Evolutionary conservation across 2,329 filamentous ascomycete genomes (phyloP).

Genomic region (Cladophialophora psammophila): DNA sequence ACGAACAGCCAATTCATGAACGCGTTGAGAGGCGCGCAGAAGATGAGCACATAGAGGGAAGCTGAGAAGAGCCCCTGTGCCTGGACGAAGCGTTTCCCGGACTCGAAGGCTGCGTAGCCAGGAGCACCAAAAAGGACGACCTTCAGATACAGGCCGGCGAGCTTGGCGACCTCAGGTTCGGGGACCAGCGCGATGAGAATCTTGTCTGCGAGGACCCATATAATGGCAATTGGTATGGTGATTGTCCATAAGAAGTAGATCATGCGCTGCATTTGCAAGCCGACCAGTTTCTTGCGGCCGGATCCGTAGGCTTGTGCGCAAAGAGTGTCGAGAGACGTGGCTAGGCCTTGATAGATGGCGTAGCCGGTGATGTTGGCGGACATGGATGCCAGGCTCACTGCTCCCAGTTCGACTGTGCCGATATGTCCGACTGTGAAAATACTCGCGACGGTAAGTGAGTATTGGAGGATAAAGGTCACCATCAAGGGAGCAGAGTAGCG

Average conservation of each 20-base stretch:
- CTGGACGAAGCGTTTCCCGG: constrained; percentile 84
- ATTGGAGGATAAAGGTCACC: constrained; percentile 78
- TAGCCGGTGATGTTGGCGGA: constrained; percentile 80
- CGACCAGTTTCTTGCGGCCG: constrained; percentile 86
- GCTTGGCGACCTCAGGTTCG: constrained; percentile 71
- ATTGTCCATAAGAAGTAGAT: constrained; percentile 76
- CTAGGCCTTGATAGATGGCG: constrained; percentile 75
- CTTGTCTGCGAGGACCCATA: constrained; percentile 73
- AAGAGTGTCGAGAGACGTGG: constrained; percentile 88
- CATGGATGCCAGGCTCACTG: constrained; percentile 76
- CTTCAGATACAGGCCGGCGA: constrained; percentile 77
- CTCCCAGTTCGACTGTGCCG: constrained; percentile 73
- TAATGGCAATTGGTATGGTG: constrained; percentile 72
- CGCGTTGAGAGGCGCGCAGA: constrained; percentile 82
- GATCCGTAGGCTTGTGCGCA: constrained; percentile 95
- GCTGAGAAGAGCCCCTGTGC: constrained; percentile 86
- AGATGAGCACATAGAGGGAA: constrained; percentile 80
- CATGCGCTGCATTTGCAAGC: constrained; percentile 82
- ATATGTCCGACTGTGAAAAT: constrained; percentile 80
- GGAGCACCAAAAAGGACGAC: constrained; percentile 75
- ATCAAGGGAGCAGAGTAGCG: constrained; percentile 75
- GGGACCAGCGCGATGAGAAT: constrained; percentile 74
- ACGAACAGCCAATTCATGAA: constrained; percentile 83
- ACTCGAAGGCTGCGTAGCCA: constrained; percentile 78
- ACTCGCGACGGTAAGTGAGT: constrained; percentile 81